Base-by-base conservation (phyloP, 176 grass and related monocot genomes). In the Triticum turgidum region DNA sequence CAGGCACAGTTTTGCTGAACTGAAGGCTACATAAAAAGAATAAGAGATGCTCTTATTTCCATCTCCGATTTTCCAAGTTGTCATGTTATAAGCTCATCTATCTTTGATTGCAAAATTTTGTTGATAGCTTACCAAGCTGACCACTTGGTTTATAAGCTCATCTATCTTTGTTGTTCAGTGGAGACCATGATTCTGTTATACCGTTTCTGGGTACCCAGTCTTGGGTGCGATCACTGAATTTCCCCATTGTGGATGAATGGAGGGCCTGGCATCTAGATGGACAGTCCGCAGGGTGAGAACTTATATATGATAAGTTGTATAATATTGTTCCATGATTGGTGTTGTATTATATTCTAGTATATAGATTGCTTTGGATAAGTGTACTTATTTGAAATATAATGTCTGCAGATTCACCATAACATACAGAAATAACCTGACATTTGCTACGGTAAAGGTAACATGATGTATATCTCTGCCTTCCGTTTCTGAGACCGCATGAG, bases 191-290 rank as follows among this genome's bases (percentile, higher is more conserved):
- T 83, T 0, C 83, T 9, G 0, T 88, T 14, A 6, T 90, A 38
- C 92, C 91, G 5, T 94, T 94, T 68, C 68, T 92, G 20, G 92
- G 92, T 56, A 97, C 94, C 29, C 85, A 90, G 33, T 47, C 73
- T 30, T 97, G 94, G 94, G 72, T 94, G 61, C 79, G 85, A 86
- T 90, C 89, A 37, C 91, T 97, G 25, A 94, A 92, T 65, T 87
- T 85, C 61, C 30, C 89, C 4, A 51, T 94, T n/a, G 51, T 87
- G 22, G 71, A 92, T 22, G 69, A 85, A 7, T 94, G 92, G 92
- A 92, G 92, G 73, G 89, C 88, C 5, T 97, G 94, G 94, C 65
- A 87, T 83, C 62, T 89, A 20, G 34, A 73, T 66, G 91, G 91
- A 38, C 91, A 83, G 82, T 83, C 82, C 7, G 89, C 83, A 14